Evolutionary conservation across 192 early-diverging fungal genomes (phyloP).

Genomic region (Backusella liffmaniae): DNA sequence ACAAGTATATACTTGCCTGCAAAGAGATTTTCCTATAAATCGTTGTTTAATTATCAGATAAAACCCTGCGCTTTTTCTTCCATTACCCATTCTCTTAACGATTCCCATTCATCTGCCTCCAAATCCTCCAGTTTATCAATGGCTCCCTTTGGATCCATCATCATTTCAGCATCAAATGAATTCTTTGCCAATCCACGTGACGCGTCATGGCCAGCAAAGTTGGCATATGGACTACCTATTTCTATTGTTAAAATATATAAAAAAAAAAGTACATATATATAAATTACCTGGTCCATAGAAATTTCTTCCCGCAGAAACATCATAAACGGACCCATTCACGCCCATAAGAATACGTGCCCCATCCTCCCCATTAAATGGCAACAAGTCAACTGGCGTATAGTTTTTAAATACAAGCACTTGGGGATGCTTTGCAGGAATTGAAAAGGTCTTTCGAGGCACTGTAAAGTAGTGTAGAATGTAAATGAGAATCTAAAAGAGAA

Average conservation of each 20-base stretch:
- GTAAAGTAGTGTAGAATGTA: constrained; percentile 54
- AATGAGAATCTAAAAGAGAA: constrained; percentile 32
- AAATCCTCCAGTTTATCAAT: constrained; percentile 83
- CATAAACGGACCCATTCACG: constrained; percentile 86
- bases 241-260: neutral
- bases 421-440: constrained; percentile 40
- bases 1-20: constrained; percentile 73
- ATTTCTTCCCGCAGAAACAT: constrained; percentile 75
- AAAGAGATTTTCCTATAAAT: constrained; percentile 50
- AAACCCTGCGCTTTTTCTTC: no score
- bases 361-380: constrained; percentile 68
- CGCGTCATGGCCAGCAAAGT: constrained; percentile 96
- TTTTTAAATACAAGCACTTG: constrained; percentile 62
- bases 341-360: constrained; percentile 74
- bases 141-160: constrained; percentile 63
- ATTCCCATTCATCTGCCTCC: constrained; percentile 65
- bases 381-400: constrained; percentile 78
- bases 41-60: no score
- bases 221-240: constrained; percentile 87
- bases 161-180: constrained; percentile 77
- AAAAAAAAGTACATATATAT: neutral
- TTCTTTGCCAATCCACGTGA: constrained; percentile 89
- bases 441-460: constrained; percentile 23
- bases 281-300: constrained; percentile 89
- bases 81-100: constrained; percentile 73